A percentile compares a stretch with the other conserved stretches of the same genome.
These are phyloP conservation scores for Eutrema japonicum DNA, from an alignment of 345 rosid genomes.

Conservation along the genomic window DNA sequence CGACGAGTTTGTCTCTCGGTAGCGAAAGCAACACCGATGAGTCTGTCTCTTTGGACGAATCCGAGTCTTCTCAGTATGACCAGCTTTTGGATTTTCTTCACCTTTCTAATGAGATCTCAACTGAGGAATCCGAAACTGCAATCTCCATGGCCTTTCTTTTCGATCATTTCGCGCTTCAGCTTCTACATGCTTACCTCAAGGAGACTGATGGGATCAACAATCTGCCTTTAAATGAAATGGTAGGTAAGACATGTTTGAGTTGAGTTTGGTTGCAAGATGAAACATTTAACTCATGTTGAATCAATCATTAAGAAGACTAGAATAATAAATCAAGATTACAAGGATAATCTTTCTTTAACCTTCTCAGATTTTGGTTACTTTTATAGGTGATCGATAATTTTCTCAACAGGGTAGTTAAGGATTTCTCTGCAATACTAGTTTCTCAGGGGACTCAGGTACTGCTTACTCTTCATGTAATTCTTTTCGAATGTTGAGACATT, in stretches of 20 bases:
- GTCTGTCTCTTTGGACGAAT: conserved; percentile 78
- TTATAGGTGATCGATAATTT: conserved; percentile 76
- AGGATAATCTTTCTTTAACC: conserved; percentile 11
- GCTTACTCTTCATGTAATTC: not conserved
- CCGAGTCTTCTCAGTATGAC: conserved; percentile 88
- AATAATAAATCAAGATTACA: no score
- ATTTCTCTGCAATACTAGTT: conserved; percentile 83
- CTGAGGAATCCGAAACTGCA: conserved; percentile 80
- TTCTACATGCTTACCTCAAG: conserved; percentile 77
- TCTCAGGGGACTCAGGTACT: conserved; percentile 90
- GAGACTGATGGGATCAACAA: conserved; percentile 66
- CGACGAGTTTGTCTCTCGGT: conserved; percentile 57
- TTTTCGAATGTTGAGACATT: not conserved
- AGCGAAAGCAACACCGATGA: conserved; percentile 86
- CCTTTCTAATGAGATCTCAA: conserved; percentile 71
- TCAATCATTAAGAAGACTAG: not conserved
- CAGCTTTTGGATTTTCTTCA: conserved; percentile 88
- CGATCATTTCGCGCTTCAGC: conserved; percentile 81
- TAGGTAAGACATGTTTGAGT: conserved; percentile 62
- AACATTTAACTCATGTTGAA: not conserved
- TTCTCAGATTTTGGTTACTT: conserved; percentile 25
- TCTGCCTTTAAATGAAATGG: conserved; percentile 91
- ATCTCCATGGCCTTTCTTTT: conserved; percentile 78
- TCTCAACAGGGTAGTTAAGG: conserved; percentile 81
- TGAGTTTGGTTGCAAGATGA: not conserved